Evolutionary conservation across 257 asterid species (phyloP).

Genomic region (Perilla frutescens): DNA sequence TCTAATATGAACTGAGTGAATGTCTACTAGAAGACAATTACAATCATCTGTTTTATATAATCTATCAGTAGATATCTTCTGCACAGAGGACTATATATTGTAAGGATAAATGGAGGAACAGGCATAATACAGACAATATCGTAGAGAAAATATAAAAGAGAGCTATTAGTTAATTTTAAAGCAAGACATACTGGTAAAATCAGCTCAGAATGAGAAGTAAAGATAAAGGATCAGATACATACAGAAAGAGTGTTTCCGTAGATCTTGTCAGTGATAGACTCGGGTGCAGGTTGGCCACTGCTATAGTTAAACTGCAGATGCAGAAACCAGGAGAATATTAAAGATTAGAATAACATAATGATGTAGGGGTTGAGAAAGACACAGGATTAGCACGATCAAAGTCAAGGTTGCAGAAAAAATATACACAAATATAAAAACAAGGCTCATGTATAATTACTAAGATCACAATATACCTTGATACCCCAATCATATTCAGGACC

Average conservation of each 20-base stretch:
- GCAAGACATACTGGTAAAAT: background rate
- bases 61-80: background rate
- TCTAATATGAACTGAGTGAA: background rate
- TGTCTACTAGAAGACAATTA: background rate
- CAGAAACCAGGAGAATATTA: slow-evolving; percentile 27
- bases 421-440: background rate
- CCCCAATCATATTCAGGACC: slow-evolving; percentile 99
- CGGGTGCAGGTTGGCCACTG: slow-evolving; percentile 99
- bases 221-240: slow-evolving; percentile 42
- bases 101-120: slow-evolving; percentile 11
- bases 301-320: slow-evolving; percentile 86
- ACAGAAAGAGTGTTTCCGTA: slow-evolving; percentile 99
- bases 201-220: background rate
- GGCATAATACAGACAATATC: background rate
- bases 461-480: slow-evolving; percentile 69
- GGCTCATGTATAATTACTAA: background rate
- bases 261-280: slow-evolving; percentile 93
- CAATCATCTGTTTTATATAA: background rate
- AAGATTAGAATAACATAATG: background rate
- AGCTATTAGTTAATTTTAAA: background rate
- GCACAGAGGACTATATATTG: background rate
- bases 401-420: background rate
- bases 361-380: background rate
- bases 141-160: background rate
- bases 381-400: slow-evolving; percentile 1